These are phyloP conservation scores for Pyrenophora teres DNA, from an alignment of 2,329 filamentous ascomycete genomes.

Conservation along the genomic window DNA sequence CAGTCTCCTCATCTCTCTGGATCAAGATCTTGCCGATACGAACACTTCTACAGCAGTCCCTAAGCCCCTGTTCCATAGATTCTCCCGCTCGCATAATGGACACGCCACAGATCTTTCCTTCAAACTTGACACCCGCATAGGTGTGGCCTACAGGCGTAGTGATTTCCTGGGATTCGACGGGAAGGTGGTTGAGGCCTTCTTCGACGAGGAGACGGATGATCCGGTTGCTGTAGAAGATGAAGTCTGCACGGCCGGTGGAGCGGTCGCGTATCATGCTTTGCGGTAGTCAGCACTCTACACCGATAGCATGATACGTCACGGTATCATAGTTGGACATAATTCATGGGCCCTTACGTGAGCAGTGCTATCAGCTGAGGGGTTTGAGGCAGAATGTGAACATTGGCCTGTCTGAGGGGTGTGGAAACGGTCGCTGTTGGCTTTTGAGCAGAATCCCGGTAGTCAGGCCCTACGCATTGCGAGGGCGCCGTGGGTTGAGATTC, in stretches of 20 bases:
- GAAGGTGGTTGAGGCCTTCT: conserved; percentile 95
- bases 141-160: conserved; percentile 87
- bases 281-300: too few species aligned
- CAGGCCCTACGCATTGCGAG: conserved; percentile 73
- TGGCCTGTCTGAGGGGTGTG: conserved; percentile 76
- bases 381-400: conserved; percentile 87
- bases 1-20: conserved; percentile 94
- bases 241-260: conserved; percentile 87
- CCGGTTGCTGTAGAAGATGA: conserved; percentile 98
- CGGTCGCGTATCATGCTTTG: conserved; percentile 91
- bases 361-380: conserved; percentile 97
- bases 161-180: conserved; percentile 84
- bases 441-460: conserved; percentile 74
- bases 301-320: too few species aligned
- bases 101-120: conserved; percentile 97
- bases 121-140: conserved; percentile 91
- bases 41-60: conserved; percentile 97
- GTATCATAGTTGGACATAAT: conserved; percentile 2
- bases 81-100: conserved; percentile 98
- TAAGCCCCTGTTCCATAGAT: conserved; percentile 95
- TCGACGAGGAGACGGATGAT: conserved; percentile 97
- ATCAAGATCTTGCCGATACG: conserved; percentile 98
- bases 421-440: conserved; percentile 91
- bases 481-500: conserved; percentile 45
- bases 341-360: conserved; percentile 75